A percentile compares a stretch with the other conserved stretches of the same genome.
These are phyloP conservation scores for Camelina neglecta DNA, from an alignment of 345 rosid species.

Conservation along the genomic window DNA sequence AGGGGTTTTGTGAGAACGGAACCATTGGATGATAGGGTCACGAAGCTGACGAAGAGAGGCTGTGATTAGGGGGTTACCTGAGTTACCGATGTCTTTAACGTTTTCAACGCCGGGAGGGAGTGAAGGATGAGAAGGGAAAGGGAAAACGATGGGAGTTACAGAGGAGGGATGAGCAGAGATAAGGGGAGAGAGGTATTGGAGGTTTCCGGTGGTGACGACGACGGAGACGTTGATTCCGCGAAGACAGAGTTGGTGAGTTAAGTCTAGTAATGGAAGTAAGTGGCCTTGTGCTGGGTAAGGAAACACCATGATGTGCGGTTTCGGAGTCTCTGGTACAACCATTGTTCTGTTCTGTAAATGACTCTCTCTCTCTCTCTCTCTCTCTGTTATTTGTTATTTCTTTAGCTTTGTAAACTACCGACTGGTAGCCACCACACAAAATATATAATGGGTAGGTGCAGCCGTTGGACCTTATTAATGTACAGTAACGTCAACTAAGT, in stretches of 20 bases:
- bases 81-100: conserved; percentile 57
- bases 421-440: too few species aligned
- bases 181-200: conserved; percentile 54
- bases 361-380: neutral
- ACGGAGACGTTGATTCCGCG: conserved; percentile 51
- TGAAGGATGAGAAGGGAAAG: conserved; percentile 29
- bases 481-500: too few species aligned
- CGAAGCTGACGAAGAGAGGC: conserved; percentile 47
- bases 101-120: conserved; percentile 34
- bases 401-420: too few species aligned
- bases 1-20: conserved; percentile 57
- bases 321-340: neutral
- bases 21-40: conserved; percentile 57
- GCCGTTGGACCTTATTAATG: too few species aligned
- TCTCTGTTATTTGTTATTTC: too few species aligned
- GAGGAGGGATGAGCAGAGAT: conserved; percentile 34
- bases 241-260: conserved; percentile 56
- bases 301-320: conserved; percentile 59
- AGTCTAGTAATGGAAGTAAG: conserved; percentile 40
- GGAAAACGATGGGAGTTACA: conserved; percentile 35
- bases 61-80: conserved; percentile 52
- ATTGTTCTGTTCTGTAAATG: neutral
- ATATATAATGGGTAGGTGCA: too few species aligned
- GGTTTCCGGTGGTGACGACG: conserved; percentile 60
- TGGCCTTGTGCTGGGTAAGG: conserved; percentile 86